phyloP scores from a whole-genome alignment of 106 monocot species.

The Acorus gramineus region DNA sequence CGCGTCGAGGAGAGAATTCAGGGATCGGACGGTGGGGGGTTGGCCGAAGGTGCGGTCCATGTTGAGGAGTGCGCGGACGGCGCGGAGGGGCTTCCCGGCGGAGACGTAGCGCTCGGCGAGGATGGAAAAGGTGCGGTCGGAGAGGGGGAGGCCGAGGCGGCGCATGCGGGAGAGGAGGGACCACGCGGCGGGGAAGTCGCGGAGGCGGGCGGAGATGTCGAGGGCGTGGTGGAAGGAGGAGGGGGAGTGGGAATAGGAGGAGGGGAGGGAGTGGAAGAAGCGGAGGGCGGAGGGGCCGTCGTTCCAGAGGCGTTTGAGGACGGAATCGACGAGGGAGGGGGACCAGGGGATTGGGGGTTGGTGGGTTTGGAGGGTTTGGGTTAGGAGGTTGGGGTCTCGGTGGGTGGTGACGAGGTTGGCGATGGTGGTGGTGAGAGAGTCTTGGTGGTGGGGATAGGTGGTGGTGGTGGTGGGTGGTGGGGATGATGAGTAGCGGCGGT shows the following conservation, averaged over 20 bases:
- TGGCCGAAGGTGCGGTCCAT: constrained; percentile 42
- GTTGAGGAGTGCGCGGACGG: constrained; percentile 67
- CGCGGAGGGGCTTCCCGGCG: constrained; percentile 65
- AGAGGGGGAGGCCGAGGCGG: constrained; percentile 9
- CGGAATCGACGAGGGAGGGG: constrained; percentile 25
- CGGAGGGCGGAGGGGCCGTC: constrained; percentile 56
- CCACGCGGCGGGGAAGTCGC: constrained; percentile 22
- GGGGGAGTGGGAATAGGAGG: constrained; percentile 21
- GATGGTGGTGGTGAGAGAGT: constrained; percentile 16
- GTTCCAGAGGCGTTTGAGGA: constrained; percentile 73
- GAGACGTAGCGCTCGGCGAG: constrained; percentile 52
- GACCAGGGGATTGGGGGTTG: constrained; percentile 5
- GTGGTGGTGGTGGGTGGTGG: not conserved
- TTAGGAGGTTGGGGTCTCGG: constrained; percentile 11
- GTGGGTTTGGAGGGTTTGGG: constrained; percentile 13
- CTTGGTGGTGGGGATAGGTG: not conserved
- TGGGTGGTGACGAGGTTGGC: constrained; percentile 29
- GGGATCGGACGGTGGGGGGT: constrained; percentile 30
- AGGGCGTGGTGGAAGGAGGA: constrained; percentile 42
- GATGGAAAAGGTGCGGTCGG: constrained; percentile 55
- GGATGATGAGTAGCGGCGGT: no score
- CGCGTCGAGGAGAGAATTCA: constrained; percentile 77
- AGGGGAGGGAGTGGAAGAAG: constrained; percentile 51
- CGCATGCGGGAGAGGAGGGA: constrained; percentile 23
- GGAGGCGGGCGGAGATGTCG: constrained; percentile 52